Conservation (phyloP, 2,329 filamentous ascomycete species). For the Penicillium crustosum region DNA sequence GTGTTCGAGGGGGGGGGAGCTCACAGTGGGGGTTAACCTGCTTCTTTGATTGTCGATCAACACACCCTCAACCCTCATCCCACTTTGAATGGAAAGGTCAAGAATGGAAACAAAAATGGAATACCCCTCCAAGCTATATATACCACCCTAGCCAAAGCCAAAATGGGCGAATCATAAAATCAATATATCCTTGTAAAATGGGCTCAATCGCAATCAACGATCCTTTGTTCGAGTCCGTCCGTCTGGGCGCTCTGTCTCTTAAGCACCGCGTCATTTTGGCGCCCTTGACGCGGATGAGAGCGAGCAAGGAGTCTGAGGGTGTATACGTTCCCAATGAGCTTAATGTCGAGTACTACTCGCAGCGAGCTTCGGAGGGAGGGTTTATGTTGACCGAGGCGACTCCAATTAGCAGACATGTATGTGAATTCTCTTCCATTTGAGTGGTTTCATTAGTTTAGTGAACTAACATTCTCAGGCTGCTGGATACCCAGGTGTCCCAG, state of each 20-base stretch:
- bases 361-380: constrained; percentile 35
- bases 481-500: constrained; percentile 32
- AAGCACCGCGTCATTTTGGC: constrained; percentile 31
- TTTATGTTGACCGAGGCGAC: constrained; percentile 38
- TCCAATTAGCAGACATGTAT: constrained; percentile 31
- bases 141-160: neutral
- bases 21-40: neutral
- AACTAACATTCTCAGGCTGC: constrained; percentile 20
- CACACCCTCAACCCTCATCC: neutral
- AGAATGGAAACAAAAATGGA: neutral
- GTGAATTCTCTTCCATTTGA: neutral
- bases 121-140: neutral
- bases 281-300: constrained; percentile 31
- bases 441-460: no score
- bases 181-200: constrained; percentile 16
- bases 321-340: constrained; percentile 33
- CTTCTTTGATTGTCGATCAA: neutral
- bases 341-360: constrained; percentile 33
- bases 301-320: constrained; percentile 29
- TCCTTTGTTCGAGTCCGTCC: constrained; percentile 40
- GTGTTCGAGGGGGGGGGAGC: neutral
- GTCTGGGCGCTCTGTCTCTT: constrained; percentile 25
- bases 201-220: constrained; percentile 25
- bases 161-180: neutral
- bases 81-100: neutral